A percentile compares a stretch with the other conserved stretches of the same genome.
phyloP scores from a whole-genome alignment of 768 basidiomycete genomes.

The Lactifluus piperatus region DNA sequence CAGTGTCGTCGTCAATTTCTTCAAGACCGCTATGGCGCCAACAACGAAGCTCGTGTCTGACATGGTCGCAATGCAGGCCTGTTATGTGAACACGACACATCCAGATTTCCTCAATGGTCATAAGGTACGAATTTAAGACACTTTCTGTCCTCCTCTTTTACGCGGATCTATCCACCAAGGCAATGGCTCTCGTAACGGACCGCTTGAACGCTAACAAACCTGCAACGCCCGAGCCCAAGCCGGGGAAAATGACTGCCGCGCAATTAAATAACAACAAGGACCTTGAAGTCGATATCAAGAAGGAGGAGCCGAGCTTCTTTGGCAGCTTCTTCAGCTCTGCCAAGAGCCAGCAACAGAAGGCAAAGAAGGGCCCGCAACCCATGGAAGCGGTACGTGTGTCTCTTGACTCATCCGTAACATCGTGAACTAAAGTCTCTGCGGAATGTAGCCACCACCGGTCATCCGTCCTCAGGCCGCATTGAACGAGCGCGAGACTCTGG shows the following conservation, averaged over 20 bases:
- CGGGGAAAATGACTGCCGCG: constrained; percentile 47
- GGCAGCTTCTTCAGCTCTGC: constrained; percentile 84
- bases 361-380: constrained; percentile 44
- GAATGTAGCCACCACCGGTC: constrained; percentile 60
- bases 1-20: constrained; percentile 90
- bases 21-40: constrained; percentile 88
- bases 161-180: constrained; percentile 34
- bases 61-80: constrained; percentile 97
- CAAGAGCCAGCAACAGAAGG: constrained; percentile 42
- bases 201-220: constrained; percentile 78
- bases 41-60: constrained; percentile 93
- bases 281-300: constrained; percentile 81
- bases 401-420: constrained; percentile 3
- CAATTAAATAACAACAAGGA: constrained; percentile 90
- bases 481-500: constrained; percentile 93
- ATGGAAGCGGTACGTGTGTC: constrained; percentile 46
- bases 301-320: constrained; percentile 89
- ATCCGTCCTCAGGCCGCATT: constrained; percentile 88
- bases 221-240: constrained; percentile 64
- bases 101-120: constrained; percentile 98
- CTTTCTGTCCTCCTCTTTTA: neutral
- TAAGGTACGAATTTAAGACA: constrained; percentile 39
- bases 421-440: constrained; percentile 23
- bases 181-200: constrained; percentile 81
- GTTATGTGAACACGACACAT: constrained; percentile 98